Evolutionary conservation across 495 filamentous ascomycete species (phyloP), one percentile per base, ranked within the genome.

Genomic region (Hyaloscypha hepaticicola): DNA sequence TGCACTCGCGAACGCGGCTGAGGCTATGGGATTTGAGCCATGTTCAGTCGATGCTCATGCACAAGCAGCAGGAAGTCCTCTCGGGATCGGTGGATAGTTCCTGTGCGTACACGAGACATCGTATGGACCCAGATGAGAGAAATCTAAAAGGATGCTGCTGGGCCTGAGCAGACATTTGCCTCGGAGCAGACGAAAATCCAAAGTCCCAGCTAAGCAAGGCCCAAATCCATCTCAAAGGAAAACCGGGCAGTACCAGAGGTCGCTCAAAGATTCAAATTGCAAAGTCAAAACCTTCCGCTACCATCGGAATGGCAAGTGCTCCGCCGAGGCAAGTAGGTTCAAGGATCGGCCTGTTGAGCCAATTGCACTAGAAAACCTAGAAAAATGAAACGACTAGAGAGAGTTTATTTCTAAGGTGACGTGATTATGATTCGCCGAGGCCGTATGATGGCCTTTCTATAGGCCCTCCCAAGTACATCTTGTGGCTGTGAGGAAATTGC

Each of bases 91-190:
- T 66, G 55, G 63, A 55, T 60, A 19, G 55, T 66, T 55, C 27
- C 55, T 24, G 63, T 56, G 21, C 25, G 63, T 3, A 60, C 55
- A 9, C 21, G 56, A 33, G 63, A 66, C 48, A 57, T 48, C 29
- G 63, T 66, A 2, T 56, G 45, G 56, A 56, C 60, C 29, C 48
- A 66, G 45, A 60, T 66, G 63, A 27, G 63, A 29, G 49, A 66
- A 12, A 55, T 66, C 48, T 56, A 66, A 33, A 29, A 29, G 16
- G 63, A 61, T 1, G 49, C 56, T n/a, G 28, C 57, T 28, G 28
- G 49, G 38, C 19, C 38, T 19, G 19, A 45, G 19, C 38, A 45
- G 24, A 34, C 26, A 34, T 45, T 45, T 45, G 16, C 38, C 28
- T 55, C 28, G 5, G 22, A 26, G 8, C 9, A 55, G 22, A 29